Percentiles rank a stretch among this genome's conserved stretches.
Conservation (phyloP, 1,139 yeast species). For the Debaryomyces subglobosus region DNA sequence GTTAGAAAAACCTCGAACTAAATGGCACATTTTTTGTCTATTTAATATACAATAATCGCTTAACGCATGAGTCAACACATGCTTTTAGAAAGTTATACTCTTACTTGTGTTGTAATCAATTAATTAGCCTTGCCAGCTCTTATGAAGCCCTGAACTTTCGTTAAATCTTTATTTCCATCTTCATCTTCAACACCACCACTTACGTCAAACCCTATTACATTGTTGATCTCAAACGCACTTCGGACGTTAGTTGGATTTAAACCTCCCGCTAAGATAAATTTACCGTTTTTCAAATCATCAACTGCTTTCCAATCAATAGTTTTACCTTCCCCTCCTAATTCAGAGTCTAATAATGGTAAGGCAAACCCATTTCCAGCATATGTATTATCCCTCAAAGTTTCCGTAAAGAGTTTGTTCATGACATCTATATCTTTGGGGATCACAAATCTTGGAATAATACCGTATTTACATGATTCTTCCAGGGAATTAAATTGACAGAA, state of each 20-base stretch:
- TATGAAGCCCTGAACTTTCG: constrained; percentile 63
- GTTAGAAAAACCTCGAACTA: not conserved
- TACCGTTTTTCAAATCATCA: constrained; percentile 38
- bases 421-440: constrained; percentile 51
- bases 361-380: constrained; percentile 33
- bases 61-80: not conserved
- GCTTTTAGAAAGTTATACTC: not conserved
- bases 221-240: constrained; percentile 45
- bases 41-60: not conserved
- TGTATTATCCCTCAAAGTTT: constrained; percentile 12
- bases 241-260: constrained; percentile 71
- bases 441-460: constrained; percentile 75
- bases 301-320: constrained; percentile 65
- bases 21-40: not conserved
- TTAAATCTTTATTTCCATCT: constrained; percentile 65
- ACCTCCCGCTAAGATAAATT: constrained; percentile 86
- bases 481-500: constrained; percentile 38
- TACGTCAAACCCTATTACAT: constrained; percentile 88
- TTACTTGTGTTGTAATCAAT: constrained; percentile 1
- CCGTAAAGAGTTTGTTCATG: constrained; percentile 25
- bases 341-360: constrained; percentile 78
- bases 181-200: constrained; percentile 91
- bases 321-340: constrained; percentile 89
- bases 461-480: constrained; percentile 32
- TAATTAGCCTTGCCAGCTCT: constrained; percentile 37